Evolutionary conservation across 331 rosid species (phyloP), one percentile per base, ranked within the genome.

Genomic region (Telfairia occidentalis): DNA sequence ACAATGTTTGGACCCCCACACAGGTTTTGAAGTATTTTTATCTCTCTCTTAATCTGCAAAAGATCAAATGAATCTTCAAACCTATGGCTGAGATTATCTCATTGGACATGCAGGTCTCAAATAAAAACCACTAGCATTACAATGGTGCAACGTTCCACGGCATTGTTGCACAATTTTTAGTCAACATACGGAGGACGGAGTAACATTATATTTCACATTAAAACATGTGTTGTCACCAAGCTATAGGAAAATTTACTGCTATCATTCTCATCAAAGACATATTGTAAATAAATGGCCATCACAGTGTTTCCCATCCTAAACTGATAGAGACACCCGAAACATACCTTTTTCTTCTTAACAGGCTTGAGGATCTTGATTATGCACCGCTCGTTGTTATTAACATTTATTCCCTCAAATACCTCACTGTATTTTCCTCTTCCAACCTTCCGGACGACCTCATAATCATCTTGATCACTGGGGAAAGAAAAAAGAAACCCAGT

Each of bases 351-450:
- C 65, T 92, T 92, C 93, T 92, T 90, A 5, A 92, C 96, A 76
- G 97, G 97, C 88, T 92, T 92, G 55, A 92, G 92, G 83, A 92
- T 92, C 90, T 92, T 92, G 89, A 92, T 92, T 71, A 90, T 70
- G 81, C 97, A 92, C 71, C 94, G 89, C 85, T 92, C 97, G 32
- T 84, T 90, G 87, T 83, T 87, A 50, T 88, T 89, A 75, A 92
- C 92, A 81, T 90, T 86, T 53, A 90, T 89, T 75, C 97, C 97
- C 75, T 92, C 97, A n/a, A 92, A 90, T 28, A 92, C 97, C 80
- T 92, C 97, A 55, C 97, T 92, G 82, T 92, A 92, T 69, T 92
- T 92, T 78, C 96, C 97, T 82, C 97, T 88, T 79, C 97, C 97
- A 16, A 92, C 94, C 76, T 92, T 92, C 54, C 97, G 83, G 60